Evolutionary conservation across 805 yeast genomes (phyloP).

Genomic region (Metschnikowia picachoensis): DNA sequence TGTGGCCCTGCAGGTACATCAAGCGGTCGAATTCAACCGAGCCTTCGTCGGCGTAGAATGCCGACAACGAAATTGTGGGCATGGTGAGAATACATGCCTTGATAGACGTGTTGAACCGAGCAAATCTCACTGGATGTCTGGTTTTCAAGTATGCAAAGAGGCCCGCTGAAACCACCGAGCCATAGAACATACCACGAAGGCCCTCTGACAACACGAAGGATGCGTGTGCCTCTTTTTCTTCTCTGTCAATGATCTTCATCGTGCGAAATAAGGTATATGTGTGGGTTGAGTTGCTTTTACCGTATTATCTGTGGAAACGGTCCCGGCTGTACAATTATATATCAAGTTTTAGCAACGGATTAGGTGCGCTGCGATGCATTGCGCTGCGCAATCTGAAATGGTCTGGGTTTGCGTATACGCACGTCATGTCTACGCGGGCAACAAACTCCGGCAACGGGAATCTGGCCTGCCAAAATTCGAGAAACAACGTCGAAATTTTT

Average conservation of each 20-base stretch:
- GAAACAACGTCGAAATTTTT: too few relatives aligned
- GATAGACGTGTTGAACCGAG: constrained; percentile 34
- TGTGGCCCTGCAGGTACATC: constrained; percentile 30
- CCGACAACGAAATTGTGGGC: constrained; percentile 38
- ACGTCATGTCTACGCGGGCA: too few relatives aligned
- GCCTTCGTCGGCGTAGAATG: constrained; percentile 44
- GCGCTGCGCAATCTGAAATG: too few relatives aligned
- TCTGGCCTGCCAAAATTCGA: too few relatives aligned
- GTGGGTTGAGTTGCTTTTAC: too few relatives aligned
- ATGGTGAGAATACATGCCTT: constrained; percentile 36
- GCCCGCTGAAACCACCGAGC: constrained; percentile 30
- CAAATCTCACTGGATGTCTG: constrained; percentile 32
- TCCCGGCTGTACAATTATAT: too few relatives aligned
- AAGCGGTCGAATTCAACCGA: constrained; percentile 40
- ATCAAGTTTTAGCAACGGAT: too few relatives aligned
- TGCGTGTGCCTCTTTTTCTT: constrained; percentile 39
- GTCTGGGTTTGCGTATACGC: too few relatives aligned
- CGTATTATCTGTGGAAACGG: too few relatives aligned
- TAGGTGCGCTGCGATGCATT: too few relatives aligned
- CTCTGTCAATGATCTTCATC: constrained; percentile 37
- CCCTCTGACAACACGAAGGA: constrained; percentile 35
- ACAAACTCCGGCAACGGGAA: too few relatives aligned
- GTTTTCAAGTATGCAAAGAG: constrained; percentile 30
- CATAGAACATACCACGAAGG: constrained; percentile 36
- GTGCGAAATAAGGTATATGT: too few relatives aligned